Conservation (phyloP, 2,329 filamentous ascomycete genomes). For the Diaporthe helianthi region DNA sequence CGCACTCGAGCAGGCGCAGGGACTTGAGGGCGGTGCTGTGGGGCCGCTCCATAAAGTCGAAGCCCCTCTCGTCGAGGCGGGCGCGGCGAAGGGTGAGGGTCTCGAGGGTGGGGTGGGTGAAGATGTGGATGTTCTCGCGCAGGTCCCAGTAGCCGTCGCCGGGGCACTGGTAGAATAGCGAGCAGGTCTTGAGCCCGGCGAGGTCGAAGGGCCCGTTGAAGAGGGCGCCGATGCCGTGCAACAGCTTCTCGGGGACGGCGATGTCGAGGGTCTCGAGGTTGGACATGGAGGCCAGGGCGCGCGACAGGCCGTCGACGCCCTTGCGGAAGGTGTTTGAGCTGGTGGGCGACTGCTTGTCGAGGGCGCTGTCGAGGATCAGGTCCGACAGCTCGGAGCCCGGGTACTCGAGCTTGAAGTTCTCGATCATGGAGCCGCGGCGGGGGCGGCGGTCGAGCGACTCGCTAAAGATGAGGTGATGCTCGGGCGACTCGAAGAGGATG, state of each 20-base stretch:
- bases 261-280: conserved; percentile 56
- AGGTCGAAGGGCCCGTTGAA: conserved; percentile 60
- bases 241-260: conserved; percentile 51
- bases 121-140: conserved; percentile 59
- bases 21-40: conserved; percentile 53
- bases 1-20: conserved; percentile 57
- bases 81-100: conserved; percentile 53
- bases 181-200: conserved; percentile 54
- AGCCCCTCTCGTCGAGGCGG: conserved; percentile 54
- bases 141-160: conserved; percentile 57
- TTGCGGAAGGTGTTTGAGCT: conserved; percentile 42
- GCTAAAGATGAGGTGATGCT: conserved; percentile 56
- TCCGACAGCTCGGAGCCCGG: conserved; percentile 51
- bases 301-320: conserved; percentile 52
- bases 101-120: conserved; percentile 57
- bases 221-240: conserved; percentile 55
- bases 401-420: conserved; percentile 53
- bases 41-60: conserved; percentile 55
- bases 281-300: conserved; percentile 57
- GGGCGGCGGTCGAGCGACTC: conserved; percentile 54
- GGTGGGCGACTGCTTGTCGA: conserved; percentile 38
- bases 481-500: conserved; percentile 54
- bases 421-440: conserved; percentile 55
- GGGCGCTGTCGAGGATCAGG: conserved; percentile 48
- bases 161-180: conserved; percentile 54